Evolutionary conservation across 2,329 filamentous ascomycete genomes (phyloP).

Genomic region (Alternaria brassicicola): DNA sequence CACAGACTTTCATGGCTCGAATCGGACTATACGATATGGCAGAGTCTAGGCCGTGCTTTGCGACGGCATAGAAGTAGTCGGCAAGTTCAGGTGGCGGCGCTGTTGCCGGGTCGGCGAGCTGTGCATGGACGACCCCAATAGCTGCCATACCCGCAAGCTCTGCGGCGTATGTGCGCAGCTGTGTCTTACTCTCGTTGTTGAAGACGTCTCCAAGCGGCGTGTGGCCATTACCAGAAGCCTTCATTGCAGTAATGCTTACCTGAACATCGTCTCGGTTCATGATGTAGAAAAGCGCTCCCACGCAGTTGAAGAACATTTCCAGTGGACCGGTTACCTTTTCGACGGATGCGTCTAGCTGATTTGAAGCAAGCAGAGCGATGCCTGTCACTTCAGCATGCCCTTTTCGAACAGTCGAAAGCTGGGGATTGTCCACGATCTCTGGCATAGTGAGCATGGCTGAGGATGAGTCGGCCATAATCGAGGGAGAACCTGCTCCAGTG

Average conservation of each 20-base stretch:
- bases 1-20: constrained; percentile 28
- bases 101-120: constrained; percentile 2
- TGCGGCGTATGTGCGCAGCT: constrained; percentile 10
- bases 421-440: constrained; percentile 1
- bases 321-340: constrained; percentile 8
- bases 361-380: not conserved
- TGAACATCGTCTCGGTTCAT: constrained; percentile 18
- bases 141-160: constrained; percentile 27
- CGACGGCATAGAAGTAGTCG: constrained; percentile 25
- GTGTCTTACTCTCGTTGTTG: not conserved
- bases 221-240: not conserved
- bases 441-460: not conserved
- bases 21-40: constrained; percentile 23
- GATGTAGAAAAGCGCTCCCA: constrained; percentile 23
- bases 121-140: constrained; percentile 20
- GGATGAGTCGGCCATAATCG: not conserved
- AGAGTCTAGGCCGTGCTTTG: constrained; percentile 23
- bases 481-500: not conserved
- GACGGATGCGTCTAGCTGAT: constrained; percentile 4
- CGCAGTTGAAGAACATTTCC: constrained; percentile 22
- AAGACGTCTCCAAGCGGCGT: constrained; percentile 14
- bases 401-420: not conserved
- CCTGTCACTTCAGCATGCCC: not conserved
- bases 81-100: constrained; percentile 16
- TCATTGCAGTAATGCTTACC: not conserved